A percentile compares a stretch with the other conserved stretches of the same genome.
Evolutionary conservation across 352 stramenopile species (phyloP).

Genomic region (Pythium monospermum): DNA sequence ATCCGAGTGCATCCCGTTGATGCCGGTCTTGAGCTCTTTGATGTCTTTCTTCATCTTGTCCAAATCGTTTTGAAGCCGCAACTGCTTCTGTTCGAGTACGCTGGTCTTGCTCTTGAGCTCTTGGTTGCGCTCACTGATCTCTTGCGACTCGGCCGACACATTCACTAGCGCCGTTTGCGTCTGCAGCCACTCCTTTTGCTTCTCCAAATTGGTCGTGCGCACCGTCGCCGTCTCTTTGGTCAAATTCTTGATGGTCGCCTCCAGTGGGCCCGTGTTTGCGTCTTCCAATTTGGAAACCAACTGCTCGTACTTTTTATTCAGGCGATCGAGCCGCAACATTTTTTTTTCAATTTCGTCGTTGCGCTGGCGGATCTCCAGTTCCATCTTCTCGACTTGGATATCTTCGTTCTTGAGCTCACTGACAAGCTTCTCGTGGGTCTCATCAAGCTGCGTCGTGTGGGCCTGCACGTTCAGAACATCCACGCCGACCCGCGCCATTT

Average conservation of each 20-base stretch:
- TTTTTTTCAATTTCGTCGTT: constrained; percentile 97
- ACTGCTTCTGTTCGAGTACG: constrained; percentile 87
- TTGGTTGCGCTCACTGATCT: constrained; percentile 83
- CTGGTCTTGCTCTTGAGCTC: constrained; percentile 88
- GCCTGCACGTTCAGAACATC: constrained; percentile 91
- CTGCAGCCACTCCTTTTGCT: constrained; percentile 89
- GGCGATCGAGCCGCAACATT: constrained; percentile 87
- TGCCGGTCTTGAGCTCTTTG: constrained; percentile 65
- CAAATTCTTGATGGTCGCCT: constrained; percentile 92
- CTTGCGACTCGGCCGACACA: constrained; percentile 82
- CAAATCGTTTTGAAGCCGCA: constrained; percentile 84
- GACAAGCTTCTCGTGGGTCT: constrained; percentile 75
- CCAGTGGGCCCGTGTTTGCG: constrained; percentile 90
- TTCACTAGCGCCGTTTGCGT: constrained; percentile 90
- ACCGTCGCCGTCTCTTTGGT: constrained; percentile 81
- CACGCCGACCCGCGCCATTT: constrained; percentile 89
- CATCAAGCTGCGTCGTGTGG: constrained; percentile 82
- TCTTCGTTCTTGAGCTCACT: constrained; percentile 87
- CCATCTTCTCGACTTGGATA: constrained; percentile 85
- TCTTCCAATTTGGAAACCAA: constrained; percentile 86
- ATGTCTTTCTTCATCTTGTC: constrained; percentile 77
- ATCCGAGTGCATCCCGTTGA: constrained; percentile 88
- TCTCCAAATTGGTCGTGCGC: constrained; percentile 55
- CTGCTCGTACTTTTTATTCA: constrained; percentile 95
- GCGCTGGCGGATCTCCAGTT: constrained; percentile 91